Evolutionary conservation across 179 eudicot genomes (phyloP), one percentile per base, ranked within the genome.

Genomic region (Gypsophila paniculata): DNA sequence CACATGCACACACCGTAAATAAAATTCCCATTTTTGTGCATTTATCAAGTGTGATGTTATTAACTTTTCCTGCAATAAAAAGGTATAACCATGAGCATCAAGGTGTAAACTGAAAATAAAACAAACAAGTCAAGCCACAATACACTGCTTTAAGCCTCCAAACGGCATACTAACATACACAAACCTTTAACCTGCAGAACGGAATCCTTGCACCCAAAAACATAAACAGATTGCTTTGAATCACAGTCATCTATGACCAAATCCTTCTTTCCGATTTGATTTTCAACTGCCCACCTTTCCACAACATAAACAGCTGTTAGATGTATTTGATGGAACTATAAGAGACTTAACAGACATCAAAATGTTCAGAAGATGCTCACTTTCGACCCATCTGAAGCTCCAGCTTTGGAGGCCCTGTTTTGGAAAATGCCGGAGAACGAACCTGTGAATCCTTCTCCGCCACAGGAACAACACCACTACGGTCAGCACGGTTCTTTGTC

Each of bases 331-430:
- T 12, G 2, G 64, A 21, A 22, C 19, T 15, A 46, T 18, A 15
- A 39, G 48, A 75, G 19, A 75, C 9, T 55, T 2, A 2, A 5
- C 15, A 68, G 55, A 10, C 19, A 32, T 29, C 5, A 60, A 53
- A 49, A 68, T 1, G 38, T 11, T 23, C 13, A 34, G 1, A 14
- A n/a, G 62, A 76, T 55, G 81, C 96, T 91, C 78, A 94, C 99
- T 94, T 94, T 25, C 97, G 92, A 76, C 98, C 98, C 98, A 94
- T 87, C 77, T 87, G 97, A 75, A 94, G 97, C 87, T 94, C 99
- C 46, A 94, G 78, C 79, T 91, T 94, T 25, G 99, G 96, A 70
- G 97, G 90, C 49, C 87, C 96, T 19, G 85, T 66, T 82, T 87
- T 94, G 63, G 96, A 75, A 82, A 75, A 69, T 78, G 88, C 81